A percentile compares a stretch with the other conserved stretches of the same genome.
These are phyloP conservation scores for Podospora didyma DNA, from an alignment of 495 filamentous ascomycete species.

Conservation along the genomic window DNA sequence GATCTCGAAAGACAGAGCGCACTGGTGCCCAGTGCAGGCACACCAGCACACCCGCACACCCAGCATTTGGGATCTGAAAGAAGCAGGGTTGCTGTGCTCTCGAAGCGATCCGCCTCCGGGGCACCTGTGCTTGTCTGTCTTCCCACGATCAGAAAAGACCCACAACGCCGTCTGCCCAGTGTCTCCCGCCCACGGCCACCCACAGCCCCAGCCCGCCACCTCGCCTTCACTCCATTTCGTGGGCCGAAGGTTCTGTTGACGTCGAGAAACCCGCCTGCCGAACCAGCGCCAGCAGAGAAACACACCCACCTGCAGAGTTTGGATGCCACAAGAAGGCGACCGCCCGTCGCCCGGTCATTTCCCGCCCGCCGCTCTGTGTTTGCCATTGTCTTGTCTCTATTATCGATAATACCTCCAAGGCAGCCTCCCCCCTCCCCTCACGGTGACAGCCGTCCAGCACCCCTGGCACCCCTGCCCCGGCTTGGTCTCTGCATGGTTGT, in stretches of 20 bases:
- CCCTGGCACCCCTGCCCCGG: slow-evolving; percentile 13
- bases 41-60: not conserved
- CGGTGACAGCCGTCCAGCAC: slow-evolving; percentile 5
- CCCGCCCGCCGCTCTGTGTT: slow-evolving; percentile 8
- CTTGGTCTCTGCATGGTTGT: slow-evolving; percentile 9
- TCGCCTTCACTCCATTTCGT: not conserved
- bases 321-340: slow-evolving; percentile 12
- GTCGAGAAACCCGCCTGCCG: not conserved
- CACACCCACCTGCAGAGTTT: not conserved
- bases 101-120: slow-evolving; percentile 14
- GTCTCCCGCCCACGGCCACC: not conserved
- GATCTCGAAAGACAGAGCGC: slow-evolving; percentile 10
- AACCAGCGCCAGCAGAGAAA: not conserved
- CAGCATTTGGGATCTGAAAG: slow-evolving; percentile 10
- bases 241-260: not conserved
- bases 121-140: slow-evolving; percentile 5
- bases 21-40: no score
- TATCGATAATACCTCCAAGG: slow-evolving; percentile 9
- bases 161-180: not conserved
- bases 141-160: slow-evolving; percentile 13
- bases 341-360: slow-evolving; percentile 22
- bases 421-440: slow-evolving; percentile 1
- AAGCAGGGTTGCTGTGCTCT: slow-evolving; percentile 14
- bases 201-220: not conserved
- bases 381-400: slow-evolving; percentile 1